Evolutionary conservation across 2,329 filamentous ascomycete species (phyloP).

Genomic region (Leptosphaerulina australis): DNA sequence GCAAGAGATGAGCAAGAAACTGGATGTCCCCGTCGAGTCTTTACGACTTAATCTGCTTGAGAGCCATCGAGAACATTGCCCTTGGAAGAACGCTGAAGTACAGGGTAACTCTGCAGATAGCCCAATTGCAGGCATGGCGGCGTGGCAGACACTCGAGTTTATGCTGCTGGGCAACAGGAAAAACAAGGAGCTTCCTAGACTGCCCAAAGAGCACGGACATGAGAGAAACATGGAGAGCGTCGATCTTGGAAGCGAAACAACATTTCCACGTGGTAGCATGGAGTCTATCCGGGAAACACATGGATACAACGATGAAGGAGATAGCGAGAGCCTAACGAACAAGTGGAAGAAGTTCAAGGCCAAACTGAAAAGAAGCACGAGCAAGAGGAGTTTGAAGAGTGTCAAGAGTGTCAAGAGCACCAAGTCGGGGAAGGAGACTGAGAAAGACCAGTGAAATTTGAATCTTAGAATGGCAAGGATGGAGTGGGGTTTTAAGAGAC

Average conservation of each 20-base stretch:
- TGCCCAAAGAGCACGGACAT: conserved; percentile 4
- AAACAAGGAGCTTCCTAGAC: conserved; percentile 1
- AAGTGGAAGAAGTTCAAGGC: conserved; percentile 48
- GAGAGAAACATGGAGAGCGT: conserved; percentile 30
- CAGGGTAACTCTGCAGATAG: conserved; percentile 43
- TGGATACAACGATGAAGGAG: conserved; percentile 22
- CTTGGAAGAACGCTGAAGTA: conserved; percentile 47
- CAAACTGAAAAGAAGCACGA: conserved; percentile 41
- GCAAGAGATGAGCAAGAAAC: conserved; percentile 44
- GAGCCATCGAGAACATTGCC: conserved; percentile 50
- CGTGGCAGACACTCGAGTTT: conserved; percentile 46
- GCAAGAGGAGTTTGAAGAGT: conserved; percentile 45
- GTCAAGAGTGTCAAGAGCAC: conserved; percentile 34
- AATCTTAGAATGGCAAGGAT: not conserved
- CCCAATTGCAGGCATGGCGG: conserved; percentile 41
- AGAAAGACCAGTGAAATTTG: not conserved
- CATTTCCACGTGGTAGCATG: conserved; percentile 17
- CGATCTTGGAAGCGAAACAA: conserved; percentile 32
- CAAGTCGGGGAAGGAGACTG: conserved; percentile 12
- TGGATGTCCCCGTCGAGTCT: conserved; percentile 35
- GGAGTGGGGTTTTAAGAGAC: not conserved
- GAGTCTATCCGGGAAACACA: not conserved
- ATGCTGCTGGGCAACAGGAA: conserved; percentile 29
- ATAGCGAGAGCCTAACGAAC: conserved; percentile 29
- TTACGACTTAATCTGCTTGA: conserved; percentile 47